Percentiles rank a stretch among this genome's conserved stretches.
Conservation (phyloP, 331 rosid genomes). For the Malus hybrid region DNA sequence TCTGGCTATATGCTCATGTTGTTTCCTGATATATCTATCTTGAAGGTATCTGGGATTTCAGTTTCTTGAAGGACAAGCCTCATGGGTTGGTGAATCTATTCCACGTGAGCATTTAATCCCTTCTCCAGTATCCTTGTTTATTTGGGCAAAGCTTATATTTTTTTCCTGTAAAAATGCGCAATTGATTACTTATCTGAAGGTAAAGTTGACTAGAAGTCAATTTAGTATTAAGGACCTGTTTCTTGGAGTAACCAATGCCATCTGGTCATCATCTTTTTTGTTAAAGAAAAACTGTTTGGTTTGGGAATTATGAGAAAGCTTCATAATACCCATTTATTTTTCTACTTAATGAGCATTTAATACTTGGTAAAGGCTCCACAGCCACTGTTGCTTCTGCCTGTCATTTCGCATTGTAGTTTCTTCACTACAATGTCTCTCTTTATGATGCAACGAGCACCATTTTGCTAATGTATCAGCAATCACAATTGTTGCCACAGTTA, state of each 20-base stretch:
- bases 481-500: background rate
- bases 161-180: background rate
- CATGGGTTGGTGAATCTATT: conserved; percentile 35
- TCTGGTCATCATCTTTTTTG: background rate
- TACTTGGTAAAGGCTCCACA: background rate
- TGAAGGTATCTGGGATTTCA: conserved; percentile 86
- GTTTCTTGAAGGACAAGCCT: conserved; percentile 45
- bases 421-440: background rate
- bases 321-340: background rate
- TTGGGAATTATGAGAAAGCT: background rate
- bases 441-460: background rate
- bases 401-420: background rate
- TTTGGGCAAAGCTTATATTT: background rate
- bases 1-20: background rate
- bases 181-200: background rate
- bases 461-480: background rate
- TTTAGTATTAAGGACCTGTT: background rate
- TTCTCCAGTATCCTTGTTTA: conserved; percentile 5
- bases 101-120: conserved; percentile 39
- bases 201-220: background rate
- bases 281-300: background rate
- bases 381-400: background rate
- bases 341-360: background rate
- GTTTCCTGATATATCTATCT: conserved; percentile 16
- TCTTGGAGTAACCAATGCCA: background rate